Base-by-base conservation (phyloP, 78 protist genomes). In the Capsaspora owczarzaki region DNA sequence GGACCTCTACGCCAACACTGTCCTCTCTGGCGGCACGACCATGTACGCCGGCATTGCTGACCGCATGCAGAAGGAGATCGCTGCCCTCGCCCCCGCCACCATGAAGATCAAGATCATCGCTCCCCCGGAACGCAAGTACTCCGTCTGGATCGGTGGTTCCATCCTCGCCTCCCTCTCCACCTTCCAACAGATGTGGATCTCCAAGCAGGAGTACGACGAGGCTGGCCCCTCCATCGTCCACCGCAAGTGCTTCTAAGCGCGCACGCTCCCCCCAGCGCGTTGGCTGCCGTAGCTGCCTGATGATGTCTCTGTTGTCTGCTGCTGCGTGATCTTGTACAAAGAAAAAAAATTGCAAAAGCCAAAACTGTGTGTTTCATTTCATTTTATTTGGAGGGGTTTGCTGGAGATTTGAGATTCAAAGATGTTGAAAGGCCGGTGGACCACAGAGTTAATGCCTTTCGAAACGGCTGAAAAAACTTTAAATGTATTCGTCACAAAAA, bases 71-170 rank as follows among this genome's bases (percentile, higher is more conserved):
- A 89, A 87, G 77, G 93, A 91, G 79, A 25, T 94, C 72, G 80
- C 87, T 38, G 83, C 82, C 44, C 81, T 92, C 16, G 97, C 96
- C 1, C 96, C 99, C 70, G 47, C 87, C 76, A 68, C 89, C 60
- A 87, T 88, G 90, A 88, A 90, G 91, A 78, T 93, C 85, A 90
- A 90, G 89, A 82, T 92, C 80, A 78, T 87, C 38, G 95, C 96
- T n/a, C 91, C 97, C 78, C 90, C 92, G 23, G 97, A 94, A 83
- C 84, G 96, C 41, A 90, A 89, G 84, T 94, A 91, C 91, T 86
- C 96, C 22, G 97, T 91, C 84, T 97, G 98, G 98, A 91, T 95
- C 72, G 98, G 99, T 42, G 99, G 98, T 22, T 93, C 97, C 56
- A 89, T 95, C 70, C 85, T 94, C n/a, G 96, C 95, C 49, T 83